Base-by-base conservation (phyloP, 805 yeast species). In the Myxozyma udenii region DNA sequence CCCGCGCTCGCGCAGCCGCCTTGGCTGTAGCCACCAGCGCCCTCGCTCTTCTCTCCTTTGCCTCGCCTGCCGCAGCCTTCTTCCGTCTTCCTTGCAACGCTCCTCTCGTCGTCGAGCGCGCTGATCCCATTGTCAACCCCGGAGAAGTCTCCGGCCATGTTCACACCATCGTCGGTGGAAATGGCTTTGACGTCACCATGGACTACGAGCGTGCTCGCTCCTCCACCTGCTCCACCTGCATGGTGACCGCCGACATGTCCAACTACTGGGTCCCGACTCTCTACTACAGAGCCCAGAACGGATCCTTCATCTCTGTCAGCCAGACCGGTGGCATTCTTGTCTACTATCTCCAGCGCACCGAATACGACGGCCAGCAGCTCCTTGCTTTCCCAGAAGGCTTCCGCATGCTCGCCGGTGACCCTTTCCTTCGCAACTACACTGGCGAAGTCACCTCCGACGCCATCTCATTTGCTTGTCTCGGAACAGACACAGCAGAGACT, bases 321-420 rank as follows among this genome's bases (percentile, higher is more conserved):
- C 43, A 28, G 18, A 23, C 12, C 42, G 24, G 47, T 14, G 48
- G 48, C 23, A 33, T 23, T 11, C 18, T 25, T 11, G 48, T 33
- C 26, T 44, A 44, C 44, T 44, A 44, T 41, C 48, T 44, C 30
- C 43, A 18, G 25, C 48, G 48, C 18, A 18, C 19, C 21, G 42
- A 32, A n/a, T 16, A 19, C 48, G 48, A 18, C 25, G 25, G 16
- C n/a, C 22, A 18, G 21, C 25, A n/a, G 16, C 33, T 28, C 14
- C 33, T 28, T 28, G 21, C 48, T 12, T 44, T 44, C 48, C 48
- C 48, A n/a, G 30, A 28, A 22, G 48, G 48, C 16, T 32, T 44
- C 47, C 44, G 46, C 16, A 35, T 44, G 48, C 40, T 44, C 30
- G n/a, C 47, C 21, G 48, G 48, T n/a, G 18, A 30, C 32, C 18